These are phyloP conservation scores for Alternaria conjuncta DNA, from an alignment of 2,329 filamentous ascomycete genomes.

Conservation along the genomic window DNA sequence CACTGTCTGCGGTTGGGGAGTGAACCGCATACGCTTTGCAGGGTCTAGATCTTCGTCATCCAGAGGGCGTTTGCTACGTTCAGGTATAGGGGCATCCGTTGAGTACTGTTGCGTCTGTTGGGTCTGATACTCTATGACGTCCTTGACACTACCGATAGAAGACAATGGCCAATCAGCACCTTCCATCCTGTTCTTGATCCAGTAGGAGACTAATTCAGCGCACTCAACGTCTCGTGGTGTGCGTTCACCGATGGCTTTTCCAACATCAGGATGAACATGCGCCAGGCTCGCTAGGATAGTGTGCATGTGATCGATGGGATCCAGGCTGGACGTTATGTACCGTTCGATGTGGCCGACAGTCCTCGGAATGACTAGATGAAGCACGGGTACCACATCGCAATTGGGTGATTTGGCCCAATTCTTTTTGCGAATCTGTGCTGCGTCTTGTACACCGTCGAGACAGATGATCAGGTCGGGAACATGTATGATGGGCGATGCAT, in stretches of 20 bases:
- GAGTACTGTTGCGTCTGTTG: conserved; percentile 28
- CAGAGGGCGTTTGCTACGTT: conserved; percentile 38
- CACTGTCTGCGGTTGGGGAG: conserved; percentile 31
- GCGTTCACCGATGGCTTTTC: conserved; percentile 41
- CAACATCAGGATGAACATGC: conserved; percentile 37
- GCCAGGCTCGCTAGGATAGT: conserved; percentile 48
- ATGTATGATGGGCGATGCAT: conserved; percentile 24
- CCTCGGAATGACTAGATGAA: conserved; percentile 51
- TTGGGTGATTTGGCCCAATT: conserved; percentile 31
- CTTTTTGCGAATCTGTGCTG: conserved; percentile 30
- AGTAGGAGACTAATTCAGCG: conserved; percentile 35
- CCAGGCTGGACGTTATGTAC: conserved; percentile 37
- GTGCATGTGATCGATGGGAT: conserved; percentile 34
- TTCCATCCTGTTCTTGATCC: conserved; percentile 21
- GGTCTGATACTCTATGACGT: conserved; percentile 36
- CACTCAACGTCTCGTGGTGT: conserved; percentile 31
- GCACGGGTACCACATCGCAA: conserved; percentile 31
- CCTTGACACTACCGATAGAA: conserved; percentile 40
- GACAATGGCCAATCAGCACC: conserved; percentile 37
- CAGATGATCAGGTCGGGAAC: conserved; percentile 51
- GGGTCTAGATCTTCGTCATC: conserved; percentile 33
- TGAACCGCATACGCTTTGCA: conserved; percentile 45
- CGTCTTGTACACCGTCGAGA: conserved; percentile 45
- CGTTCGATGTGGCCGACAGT: conserved; percentile 54
- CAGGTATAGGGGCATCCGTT: conserved; percentile 22